Base-by-base conservation (phyloP, 2,329 filamentous ascomycete species). In the Ampelomyces quisqualis region DNA sequence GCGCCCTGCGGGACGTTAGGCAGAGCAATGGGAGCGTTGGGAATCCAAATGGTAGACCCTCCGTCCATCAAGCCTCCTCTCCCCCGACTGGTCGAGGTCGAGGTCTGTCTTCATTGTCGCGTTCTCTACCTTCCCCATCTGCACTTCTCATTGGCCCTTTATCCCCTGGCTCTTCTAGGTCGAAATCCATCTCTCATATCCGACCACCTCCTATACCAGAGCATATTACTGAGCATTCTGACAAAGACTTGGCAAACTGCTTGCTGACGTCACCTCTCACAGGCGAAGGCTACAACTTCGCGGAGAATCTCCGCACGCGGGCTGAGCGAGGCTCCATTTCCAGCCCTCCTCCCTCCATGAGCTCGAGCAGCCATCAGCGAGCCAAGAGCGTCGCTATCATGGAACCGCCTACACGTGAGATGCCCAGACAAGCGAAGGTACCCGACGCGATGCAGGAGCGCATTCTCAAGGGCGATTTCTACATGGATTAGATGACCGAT, bases 201-300 rank as follows among this genome's bases (percentile, higher is more conserved):
- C 57, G 57, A 45, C 51, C 63, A 22, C 53, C 58, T 33, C 49
- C 55, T 36, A 58, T 66, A 43, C 50, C 55, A 49, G 62, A 64
- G 45, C 52, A 56, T 44, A 53, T 58, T 42, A 53, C 54, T 38
- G 51, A 62, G 34, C 59, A 65, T 52, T 51, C 62, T 43, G 53
- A 64, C 40, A 49, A 52, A 36, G 43, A 45, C 34, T 47, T 63
- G 36, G 60, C 54, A 43, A 73, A 82, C 73, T 76, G 70, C 69
- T 74, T 79, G 82, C 83, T 86, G 79, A 86, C 82, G 41, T 58
- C 53, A 72, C 73, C 69, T 61, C 70, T 71, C 71, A 73, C 81
- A 90, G 86, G 88, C 78, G 89, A 93, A 78, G 88, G 88, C 70
- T 95, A 94, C 79, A 95, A 95, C 73, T 95, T 91, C 86, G 88